A percentile compares a stretch with the other conserved stretches of the same genome.
These are phyloP conservation scores for Lachnellula subtilissima DNA, from an alignment of 2,329 filamentous ascomycete genomes.

Conservation along the genomic window DNA sequence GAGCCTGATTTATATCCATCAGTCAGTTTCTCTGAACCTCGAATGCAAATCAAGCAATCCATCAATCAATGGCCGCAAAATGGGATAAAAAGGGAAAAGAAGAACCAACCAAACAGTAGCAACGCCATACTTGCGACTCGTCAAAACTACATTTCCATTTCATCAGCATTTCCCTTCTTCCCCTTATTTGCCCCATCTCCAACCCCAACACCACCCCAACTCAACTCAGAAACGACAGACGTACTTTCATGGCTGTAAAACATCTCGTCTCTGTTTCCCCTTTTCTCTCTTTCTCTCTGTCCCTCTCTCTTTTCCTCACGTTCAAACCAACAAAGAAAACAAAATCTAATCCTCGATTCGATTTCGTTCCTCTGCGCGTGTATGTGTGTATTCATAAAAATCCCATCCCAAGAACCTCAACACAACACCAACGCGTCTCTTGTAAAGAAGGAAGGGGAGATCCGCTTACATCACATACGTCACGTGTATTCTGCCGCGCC, in stretches of 20 bases:
- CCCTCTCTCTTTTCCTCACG: not conserved
- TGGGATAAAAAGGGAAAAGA: not conserved
- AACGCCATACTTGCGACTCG: conserved; percentile 81
- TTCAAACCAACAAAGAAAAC: not conserved
- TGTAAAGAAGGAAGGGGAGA: too few relatives aligned
- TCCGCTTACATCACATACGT: too few relatives aligned
- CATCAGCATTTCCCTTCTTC: too few relatives aligned
- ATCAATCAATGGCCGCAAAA: not conserved
- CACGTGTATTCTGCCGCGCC: too few relatives aligned
- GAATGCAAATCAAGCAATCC: too few relatives aligned
- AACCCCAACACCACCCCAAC: not conserved
- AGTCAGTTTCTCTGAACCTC: too few relatives aligned
- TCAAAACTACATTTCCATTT: conserved; percentile 56
- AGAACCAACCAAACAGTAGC: conserved; percentile 80
- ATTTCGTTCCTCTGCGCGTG: too few relatives aligned
- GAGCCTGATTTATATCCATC: conserved; percentile 55
- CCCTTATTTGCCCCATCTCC: too few relatives aligned
- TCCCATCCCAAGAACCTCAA: too few relatives aligned
- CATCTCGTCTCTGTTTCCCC: conserved; percentile 46
- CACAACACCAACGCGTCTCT: too few relatives aligned
- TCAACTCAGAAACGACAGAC: conserved; percentile 27
- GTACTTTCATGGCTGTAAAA: conserved; percentile 95
- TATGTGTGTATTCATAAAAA: too few relatives aligned
- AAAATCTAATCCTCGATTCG: too few relatives aligned
- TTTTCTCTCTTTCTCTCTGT: not conserved